Base-by-base conservation (phyloP, 805 yeast genomes). In the Metschnikowia amazonensis region DNA sequence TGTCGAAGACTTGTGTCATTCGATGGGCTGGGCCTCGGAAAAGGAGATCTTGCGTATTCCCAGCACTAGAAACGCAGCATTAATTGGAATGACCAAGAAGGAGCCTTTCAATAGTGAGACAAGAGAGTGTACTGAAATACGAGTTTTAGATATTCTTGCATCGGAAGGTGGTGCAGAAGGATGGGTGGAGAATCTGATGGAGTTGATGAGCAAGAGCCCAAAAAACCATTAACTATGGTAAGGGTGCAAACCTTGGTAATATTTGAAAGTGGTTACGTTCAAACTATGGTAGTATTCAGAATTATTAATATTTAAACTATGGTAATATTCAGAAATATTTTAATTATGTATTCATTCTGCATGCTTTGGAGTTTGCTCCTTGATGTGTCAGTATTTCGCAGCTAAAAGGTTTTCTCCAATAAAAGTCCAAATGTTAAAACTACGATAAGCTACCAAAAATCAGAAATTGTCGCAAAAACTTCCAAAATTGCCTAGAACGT, bases 11-110 rank as follows among this genome's bases (percentile, higher is more conserved):
- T 56, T 89, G 18, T 80, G 96, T 0, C 59, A 60, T 14, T 60
- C 72, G 42, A 80, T 80, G 56, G 97, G 97, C 0, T 92, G 98
- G 98, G 67, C 75, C 11, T 85, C 83, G 1, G 84, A 88, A 57
- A 79, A 83, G 55, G 98, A 92, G 62, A 84, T 86, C 85, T 67
- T 92, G 37, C 75, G 98, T 47, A 92, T 92, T 20, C 98, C 98
- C 27, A 87, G 96, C 47, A 92, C 98, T 0, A 72, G 97, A 62
- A 92, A 92, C 59, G 89, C 95, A 1, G 97, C 97, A 0, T 69
- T 92, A 13, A 81, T 92, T 40, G 96, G 95, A 0, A 73, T 77
- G 43, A 65, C 71, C 30, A 65, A 58, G 42, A 61, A 59, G 31
- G 52, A 57, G 13, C 46, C 51, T 5, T 56, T 50, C 42, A 47